Conservation (phyloP, 1,284 basidiomycete genomes). For the Cutaneotrichosporon sp. region DNA sequence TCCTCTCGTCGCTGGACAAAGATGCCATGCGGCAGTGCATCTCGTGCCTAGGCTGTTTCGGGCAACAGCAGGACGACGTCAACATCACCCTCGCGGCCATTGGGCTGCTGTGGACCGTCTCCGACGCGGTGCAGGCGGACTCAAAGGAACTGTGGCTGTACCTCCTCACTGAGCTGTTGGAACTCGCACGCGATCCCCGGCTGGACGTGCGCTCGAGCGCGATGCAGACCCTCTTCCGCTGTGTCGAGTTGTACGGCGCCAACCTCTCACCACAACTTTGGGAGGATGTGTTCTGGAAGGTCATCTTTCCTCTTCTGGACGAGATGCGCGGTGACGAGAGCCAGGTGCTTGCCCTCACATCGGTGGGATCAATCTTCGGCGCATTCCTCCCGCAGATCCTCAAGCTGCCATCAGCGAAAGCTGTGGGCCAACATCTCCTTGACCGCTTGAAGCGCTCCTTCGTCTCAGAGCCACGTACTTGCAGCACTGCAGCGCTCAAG, state of each 20-base stretch:
- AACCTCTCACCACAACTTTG: slow-evolving; percentile 73
- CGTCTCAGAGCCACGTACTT: slow-evolving; percentile 60
- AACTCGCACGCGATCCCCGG: slow-evolving; percentile 72
- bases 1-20: slow-evolving; percentile 71
- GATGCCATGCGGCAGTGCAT: slow-evolving; percentile 82
- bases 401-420: slow-evolving; percentile 61
- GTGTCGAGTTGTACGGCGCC: slow-evolving; percentile 85
- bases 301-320: slow-evolving; percentile 83
- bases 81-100: slow-evolving; percentile 92
- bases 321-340: slow-evolving; percentile 73
- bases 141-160: slow-evolving; percentile 88
- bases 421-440: slow-evolving; percentile 69
- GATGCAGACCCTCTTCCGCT: slow-evolving; percentile 90
- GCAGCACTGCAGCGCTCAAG: slow-evolving; percentile 72
- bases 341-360: slow-evolving; percentile 76
- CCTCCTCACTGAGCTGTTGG: slow-evolving; percentile 75
- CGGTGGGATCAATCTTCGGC: slow-evolving; percentile 74
- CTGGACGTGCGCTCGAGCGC: slow-evolving; percentile 87
- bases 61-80: slow-evolving; percentile 78
- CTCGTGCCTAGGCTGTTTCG: slow-evolving; percentile 81
- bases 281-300: slow-evolving; percentile 80
- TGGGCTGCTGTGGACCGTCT: slow-evolving; percentile 86
- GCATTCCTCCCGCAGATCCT: slow-evolving; percentile 71
- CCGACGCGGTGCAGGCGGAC: slow-evolving; percentile 78
- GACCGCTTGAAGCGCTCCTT: slow-evolving; percentile 64